A percentile compares a stretch with the other conserved stretches of the same genome.
These are phyloP conservation scores for Solanum chilense DNA, from an alignment of 257 asterid genomes.

Conservation along the genomic window DNA sequence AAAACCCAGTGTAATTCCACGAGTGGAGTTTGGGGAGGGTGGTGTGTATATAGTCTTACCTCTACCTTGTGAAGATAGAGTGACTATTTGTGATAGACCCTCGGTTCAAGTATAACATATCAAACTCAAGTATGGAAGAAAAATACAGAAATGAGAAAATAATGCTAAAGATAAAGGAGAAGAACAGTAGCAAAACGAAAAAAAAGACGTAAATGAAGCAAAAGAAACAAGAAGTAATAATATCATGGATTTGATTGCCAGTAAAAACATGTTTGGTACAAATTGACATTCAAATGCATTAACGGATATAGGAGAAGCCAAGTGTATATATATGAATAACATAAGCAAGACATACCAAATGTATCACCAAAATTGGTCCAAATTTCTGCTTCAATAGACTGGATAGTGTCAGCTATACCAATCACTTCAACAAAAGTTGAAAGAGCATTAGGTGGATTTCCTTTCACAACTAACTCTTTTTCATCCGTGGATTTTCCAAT, in stretches of 20 bases:
- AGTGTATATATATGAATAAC: background rate
- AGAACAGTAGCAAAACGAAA: background rate
- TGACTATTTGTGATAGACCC: background rate
- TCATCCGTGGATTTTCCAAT: slow-evolving; percentile 78
- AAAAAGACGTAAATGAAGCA: background rate
- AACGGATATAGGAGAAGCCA: background rate
- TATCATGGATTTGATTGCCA: background rate
- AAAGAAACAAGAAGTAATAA: background rate
- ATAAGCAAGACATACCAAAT: slow-evolving; percentile 32
- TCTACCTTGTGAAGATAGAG: background rate
- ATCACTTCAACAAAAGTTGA: slow-evolving; percentile 76
- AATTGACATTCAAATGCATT: background rate
- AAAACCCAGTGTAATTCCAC: background rate
- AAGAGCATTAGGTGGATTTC: slow-evolving; percentile 47
- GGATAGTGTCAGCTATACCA: slow-evolving; percentile 68
- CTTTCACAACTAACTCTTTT: slow-evolving; percentile 56
- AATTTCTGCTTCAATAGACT: slow-evolving; percentile 61
- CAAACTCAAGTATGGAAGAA: background rate
- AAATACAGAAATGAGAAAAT: background rate
- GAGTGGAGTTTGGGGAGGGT: background rate
- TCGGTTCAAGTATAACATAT: background rate
- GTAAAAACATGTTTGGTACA: background rate
- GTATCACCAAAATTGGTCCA: slow-evolving; percentile 83
- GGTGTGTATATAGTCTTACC: background rate
- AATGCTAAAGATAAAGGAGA: background rate